Evolutionary conservation across 1,139 yeast species (phyloP).

Genomic region (Protomyces inundatus): DNA sequence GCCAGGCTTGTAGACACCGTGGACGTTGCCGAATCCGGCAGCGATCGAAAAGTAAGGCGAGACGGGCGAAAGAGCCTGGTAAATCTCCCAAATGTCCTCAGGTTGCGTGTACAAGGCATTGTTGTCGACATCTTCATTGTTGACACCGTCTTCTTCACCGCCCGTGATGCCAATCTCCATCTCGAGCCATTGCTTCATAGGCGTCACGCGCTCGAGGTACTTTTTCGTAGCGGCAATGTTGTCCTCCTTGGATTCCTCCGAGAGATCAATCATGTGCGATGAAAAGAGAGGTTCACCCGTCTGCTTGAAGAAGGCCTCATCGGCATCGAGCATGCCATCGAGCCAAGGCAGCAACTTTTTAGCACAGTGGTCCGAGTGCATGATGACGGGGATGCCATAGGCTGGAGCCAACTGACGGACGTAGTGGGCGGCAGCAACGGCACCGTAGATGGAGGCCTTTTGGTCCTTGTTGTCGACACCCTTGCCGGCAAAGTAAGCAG

Average conservation of each 20-base stretch:
- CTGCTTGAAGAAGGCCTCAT: conserved; percentile 78
- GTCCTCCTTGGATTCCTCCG: conserved; percentile 94
- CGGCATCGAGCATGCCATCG: conserved; percentile 96
- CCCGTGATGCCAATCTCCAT: conserved; percentile 99
- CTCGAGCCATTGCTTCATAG: conserved; percentile 96
- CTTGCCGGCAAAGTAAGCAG: conserved; percentile 78
- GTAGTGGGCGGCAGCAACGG: conserved; percentile 97
- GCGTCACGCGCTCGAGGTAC: conserved; percentile 91
- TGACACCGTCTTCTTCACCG: conserved; percentile 99
- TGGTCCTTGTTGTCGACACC: conserved; percentile 93
- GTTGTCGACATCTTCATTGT: conserved; percentile 88
- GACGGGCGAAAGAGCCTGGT: conserved; percentile 83
- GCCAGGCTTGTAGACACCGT: conserved; percentile 99
- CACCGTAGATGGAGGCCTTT: conserved; percentile 88
- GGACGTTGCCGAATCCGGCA: conserved; percentile 99
- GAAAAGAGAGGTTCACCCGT: conserved; percentile 96
- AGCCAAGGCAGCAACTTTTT: conserved; percentile 96
- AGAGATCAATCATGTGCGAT: conserved; percentile 97
- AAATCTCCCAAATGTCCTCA: conserved; percentile 87
- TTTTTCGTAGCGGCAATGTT: conserved; percentile 91
- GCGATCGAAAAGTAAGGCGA: conserved; percentile 99
- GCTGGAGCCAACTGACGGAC: conserved; percentile 94
- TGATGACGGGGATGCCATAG: conserved; percentile 92
- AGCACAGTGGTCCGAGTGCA: conserved; percentile 99
- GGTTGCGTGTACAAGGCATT: conserved; percentile 90